Conservation (phyloP, 2,329 filamentous ascomycete species). For the Dactylellina cionopaga region DNA sequence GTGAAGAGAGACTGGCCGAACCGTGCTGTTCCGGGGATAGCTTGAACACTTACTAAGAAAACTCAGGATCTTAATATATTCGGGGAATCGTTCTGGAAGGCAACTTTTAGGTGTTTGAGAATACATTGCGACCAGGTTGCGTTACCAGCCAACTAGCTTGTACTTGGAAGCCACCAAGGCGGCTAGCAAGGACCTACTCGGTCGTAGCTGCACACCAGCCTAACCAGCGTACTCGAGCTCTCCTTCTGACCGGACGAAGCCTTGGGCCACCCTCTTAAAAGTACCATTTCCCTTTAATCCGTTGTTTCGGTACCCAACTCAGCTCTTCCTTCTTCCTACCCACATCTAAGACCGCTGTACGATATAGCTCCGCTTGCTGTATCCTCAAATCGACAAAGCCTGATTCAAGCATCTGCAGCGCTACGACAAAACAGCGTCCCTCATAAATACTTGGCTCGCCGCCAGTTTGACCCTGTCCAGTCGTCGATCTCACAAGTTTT, state of each 20-base stretch:
- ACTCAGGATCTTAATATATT: slow-evolving; percentile 33
- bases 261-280: slow-evolving; percentile 42
- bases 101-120: slow-evolving; percentile 51
- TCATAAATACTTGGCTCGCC: slow-evolving; percentile 34
- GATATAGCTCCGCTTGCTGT: slow-evolving; percentile 41
- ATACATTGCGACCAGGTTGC: slow-evolving; percentile 53
- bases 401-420: slow-evolving; percentile 5
- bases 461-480: slow-evolving; percentile 25
- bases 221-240: slow-evolving; percentile 51
- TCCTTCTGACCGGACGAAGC: slow-evolving; percentile 49
- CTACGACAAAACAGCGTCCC: slow-evolving; percentile 17
- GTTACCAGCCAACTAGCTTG: slow-evolving; percentile 52
- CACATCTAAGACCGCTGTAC: slow-evolving; percentile 16
- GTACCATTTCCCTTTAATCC: slow-evolving; percentile 48
- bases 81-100: slow-evolving; percentile 53
- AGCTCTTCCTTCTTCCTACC: slow-evolving; percentile 31
- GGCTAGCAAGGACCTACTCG: slow-evolving; percentile 50
- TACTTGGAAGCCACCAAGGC: slow-evolving; percentile 52
- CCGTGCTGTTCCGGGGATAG: slow-evolving; percentile 31
- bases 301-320: slow-evolving; percentile 51
- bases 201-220: slow-evolving; percentile 51
- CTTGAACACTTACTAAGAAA: too few relatives aligned
- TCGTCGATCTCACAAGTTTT: slow-evolving; percentile 38
- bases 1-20: slow-evolving; percentile 32
- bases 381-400: slow-evolving; percentile 25